Evolutionary conservation across 2,329 filamentous ascomycete species (phyloP).

Genomic region (Arthroderma sp.): DNA sequence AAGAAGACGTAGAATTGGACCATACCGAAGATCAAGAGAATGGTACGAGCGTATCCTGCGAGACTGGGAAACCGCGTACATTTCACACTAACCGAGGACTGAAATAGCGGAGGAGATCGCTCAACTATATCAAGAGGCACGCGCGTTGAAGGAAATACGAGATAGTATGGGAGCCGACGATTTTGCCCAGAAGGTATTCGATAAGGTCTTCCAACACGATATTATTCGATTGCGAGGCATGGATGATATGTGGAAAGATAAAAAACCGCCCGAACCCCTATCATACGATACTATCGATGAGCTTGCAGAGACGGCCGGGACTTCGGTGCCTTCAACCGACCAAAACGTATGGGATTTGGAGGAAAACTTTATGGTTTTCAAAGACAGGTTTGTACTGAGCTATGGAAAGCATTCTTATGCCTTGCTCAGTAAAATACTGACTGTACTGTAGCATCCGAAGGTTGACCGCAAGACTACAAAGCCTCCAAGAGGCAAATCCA

Average conservation of each 20-base stretch:
- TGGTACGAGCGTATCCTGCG: constrained; percentile 30
- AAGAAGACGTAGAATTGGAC: constrained; percentile 74
- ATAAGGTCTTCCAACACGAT: constrained; percentile 84
- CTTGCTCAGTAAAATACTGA: constrained; percentile 7
- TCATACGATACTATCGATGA: constrained; percentile 42
- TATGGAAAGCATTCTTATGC: background rate
- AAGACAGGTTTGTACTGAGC: constrained; percentile 44
- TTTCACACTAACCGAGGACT: too few relatives aligned
- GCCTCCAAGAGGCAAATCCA: constrained; percentile 43
- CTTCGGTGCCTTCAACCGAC: constrained; percentile 47
- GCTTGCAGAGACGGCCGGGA: constrained; percentile 30
- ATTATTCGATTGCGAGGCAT: constrained; percentile 70
- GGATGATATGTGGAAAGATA: constrained; percentile 91
- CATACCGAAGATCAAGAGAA: constrained; percentile 71
- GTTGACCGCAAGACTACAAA: constrained; percentile 59
- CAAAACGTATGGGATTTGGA: constrained; percentile 68
- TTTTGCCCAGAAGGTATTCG: constrained; percentile 70
- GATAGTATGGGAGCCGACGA: constrained; percentile 63
- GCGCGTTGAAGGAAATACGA: constrained; percentile 70
- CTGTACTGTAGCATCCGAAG: constrained; percentile 47
- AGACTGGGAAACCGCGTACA: too few relatives aligned
- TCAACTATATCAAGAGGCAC: constrained; percentile 71
- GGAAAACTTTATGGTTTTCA: constrained; percentile 78
- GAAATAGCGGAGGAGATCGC: constrained; percentile 60
- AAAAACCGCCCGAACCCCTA: constrained; percentile 60